Base-by-base conservation (phyloP, 768 basidiomycete genomes). In the Mycena maculata region DNA sequence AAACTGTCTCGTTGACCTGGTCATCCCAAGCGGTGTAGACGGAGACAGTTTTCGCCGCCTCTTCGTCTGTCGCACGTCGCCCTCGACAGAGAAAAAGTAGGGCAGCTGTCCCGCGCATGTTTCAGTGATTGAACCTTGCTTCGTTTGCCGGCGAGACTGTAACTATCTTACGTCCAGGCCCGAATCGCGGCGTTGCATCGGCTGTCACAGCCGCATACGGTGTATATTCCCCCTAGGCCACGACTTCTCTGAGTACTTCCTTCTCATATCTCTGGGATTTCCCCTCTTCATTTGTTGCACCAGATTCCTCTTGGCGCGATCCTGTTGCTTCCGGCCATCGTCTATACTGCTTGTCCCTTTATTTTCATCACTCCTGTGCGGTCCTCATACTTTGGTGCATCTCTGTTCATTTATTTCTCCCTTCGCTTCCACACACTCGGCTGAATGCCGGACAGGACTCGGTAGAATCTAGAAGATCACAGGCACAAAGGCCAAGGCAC, bases 401-500 rank as follows among this genome's bases (percentile, higher is more conserved):
- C 56, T 42, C 30, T 41, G 23, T 48, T 59, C 44, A 59, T 59
- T 48, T 47, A 33, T 59, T 59, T 58, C 56, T 33, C 55, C 27
- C 41, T 57, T 58, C 47, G 33, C 47, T 49, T 49, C 58, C 48
- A n/a, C 47, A 49, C 48, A 48, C 31, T 60, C 58, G 45, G 33
- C 23, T 59, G 58, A 48, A 60, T 60, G 38, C 59, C 59, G 59
- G 59, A 50, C 23, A 20, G 23, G 47, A 50, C 33, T 49, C 47
- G 47, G 58, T 36, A 49, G 47, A 49, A 60, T 60, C 36, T 49
- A 58, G 31, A 58, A 36, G 44, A 47, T 36, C 31, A 60, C 45
- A 60, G 58, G 59, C 3, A 60, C 59, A 60, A 31, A 31, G 27
- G 39, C 33, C 59, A n/a, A 60, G 27, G 58, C 56, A 58, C 50